These are phyloP conservation scores for Pseudogymnoascus sp. DNA, from an alignment of 2,329 filamentous ascomycete species.

Conservation along the genomic window DNA sequence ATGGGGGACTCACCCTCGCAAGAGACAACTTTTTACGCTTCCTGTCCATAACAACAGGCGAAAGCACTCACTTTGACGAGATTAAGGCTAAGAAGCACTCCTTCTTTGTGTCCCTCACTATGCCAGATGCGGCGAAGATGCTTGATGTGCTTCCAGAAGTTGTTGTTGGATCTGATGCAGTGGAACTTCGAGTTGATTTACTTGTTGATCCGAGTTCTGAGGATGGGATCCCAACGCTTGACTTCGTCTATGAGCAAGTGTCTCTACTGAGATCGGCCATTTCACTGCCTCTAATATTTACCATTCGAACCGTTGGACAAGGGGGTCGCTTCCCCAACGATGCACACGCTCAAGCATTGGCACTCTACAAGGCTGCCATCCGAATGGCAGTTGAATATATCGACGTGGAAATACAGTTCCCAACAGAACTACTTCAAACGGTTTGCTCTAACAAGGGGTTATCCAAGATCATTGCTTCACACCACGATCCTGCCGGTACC, in stretches of 20 bases:
- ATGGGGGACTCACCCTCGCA: constrained; percentile 25
- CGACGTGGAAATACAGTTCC: constrained; percentile 84
- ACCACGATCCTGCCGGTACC: constrained; percentile 74
- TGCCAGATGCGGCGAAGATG: constrained; percentile 62
- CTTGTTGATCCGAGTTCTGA: constrained; percentile 58
- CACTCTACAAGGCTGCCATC: constrained; percentile 70
- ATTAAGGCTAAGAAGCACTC: constrained; percentile 62
- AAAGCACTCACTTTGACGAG: constrained; percentile 45
- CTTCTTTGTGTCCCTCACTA: constrained; percentile 88
- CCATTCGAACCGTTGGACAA: constrained; percentile 75
- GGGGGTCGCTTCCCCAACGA: constrained; percentile 82
- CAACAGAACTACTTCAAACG: constrained; percentile 63
- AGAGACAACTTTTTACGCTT: constrained; percentile 65
- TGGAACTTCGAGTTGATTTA: constrained; percentile 89
- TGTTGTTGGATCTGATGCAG: constrained; percentile 80
- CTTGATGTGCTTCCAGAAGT: constrained; percentile 60
- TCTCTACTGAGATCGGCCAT: constrained; percentile 66
- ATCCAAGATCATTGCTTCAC: constrained; percentile 85
- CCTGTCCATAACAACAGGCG: constrained; percentile 59
- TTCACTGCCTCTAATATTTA: constrained; percentile 81
- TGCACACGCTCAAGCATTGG: constrained; percentile 59
- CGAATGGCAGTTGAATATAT: constrained; percentile 86
- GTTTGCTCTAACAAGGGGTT: constrained; percentile 58
- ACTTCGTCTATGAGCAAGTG: constrained; percentile 76
- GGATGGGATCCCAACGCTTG: constrained; percentile 51